Percentiles rank a stretch among this genome's conserved stretches.
These are phyloP conservation scores for Curvularia verruculosa DNA, from an alignment of 2,329 filamentous ascomycete species.

Conservation along the genomic window DNA sequence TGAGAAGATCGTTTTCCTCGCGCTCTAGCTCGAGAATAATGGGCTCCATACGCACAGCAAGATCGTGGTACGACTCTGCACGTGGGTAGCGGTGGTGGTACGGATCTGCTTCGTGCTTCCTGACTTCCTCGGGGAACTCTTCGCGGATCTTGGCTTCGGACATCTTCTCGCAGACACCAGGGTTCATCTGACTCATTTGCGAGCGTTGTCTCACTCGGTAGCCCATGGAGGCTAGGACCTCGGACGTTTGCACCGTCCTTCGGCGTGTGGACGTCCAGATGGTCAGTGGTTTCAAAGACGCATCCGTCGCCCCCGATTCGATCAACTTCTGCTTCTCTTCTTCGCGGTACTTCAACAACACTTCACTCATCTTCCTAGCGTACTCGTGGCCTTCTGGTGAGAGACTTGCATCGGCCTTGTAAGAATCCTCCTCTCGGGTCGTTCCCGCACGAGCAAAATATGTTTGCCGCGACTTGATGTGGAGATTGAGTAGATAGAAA, in stretches of 20 bases:
- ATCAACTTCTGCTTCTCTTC: constrained; percentile 75
- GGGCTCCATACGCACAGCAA: constrained; percentile 95
- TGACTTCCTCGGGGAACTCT: constrained; percentile 87
- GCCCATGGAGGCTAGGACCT: constrained; percentile 77
- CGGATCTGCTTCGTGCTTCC: constrained; percentile 90
- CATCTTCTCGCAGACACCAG: constrained; percentile 93
- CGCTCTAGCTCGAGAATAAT: constrained; percentile 97
- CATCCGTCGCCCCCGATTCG: constrained; percentile 69
- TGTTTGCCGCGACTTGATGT: constrained; percentile 92
- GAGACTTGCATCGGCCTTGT: constrained; percentile 86
- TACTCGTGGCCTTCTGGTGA: constrained; percentile 82
- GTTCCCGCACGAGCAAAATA: constrained; percentile 91
- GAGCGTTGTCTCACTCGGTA: constrained; percentile 90
- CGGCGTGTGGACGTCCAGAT: constrained; percentile 95
- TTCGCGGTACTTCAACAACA: constrained; percentile 81
- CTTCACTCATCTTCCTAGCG: constrained; percentile 71
- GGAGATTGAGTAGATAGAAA: constrained; percentile 95
- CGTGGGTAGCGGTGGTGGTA: constrained; percentile 97
- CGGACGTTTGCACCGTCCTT: constrained; percentile 87
- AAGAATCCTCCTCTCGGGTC: constrained; percentile 85
- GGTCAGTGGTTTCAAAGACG: constrained; percentile 77
- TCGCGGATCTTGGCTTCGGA: constrained; percentile 80
- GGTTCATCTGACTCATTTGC: constrained; percentile 97
- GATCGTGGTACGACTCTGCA: constrained; percentile 97
- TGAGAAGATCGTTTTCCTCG: constrained; percentile 95